Conservation (phyloP, 2,329 filamentous ascomycete genomes). For the Hortaea werneckii region DNA sequence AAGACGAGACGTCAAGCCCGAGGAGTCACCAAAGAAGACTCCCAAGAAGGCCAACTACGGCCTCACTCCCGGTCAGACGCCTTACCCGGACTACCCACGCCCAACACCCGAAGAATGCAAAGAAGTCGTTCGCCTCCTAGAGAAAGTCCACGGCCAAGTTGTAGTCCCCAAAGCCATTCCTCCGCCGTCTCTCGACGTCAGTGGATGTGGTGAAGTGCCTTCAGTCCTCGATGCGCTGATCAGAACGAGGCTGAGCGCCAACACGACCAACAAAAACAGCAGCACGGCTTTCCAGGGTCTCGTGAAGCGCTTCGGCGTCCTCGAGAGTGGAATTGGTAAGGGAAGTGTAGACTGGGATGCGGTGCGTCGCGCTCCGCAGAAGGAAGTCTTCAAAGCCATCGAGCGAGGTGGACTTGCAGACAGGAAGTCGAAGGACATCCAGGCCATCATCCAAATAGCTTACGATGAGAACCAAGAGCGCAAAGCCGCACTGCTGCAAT, state of each 20-base stretch:
- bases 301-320: slow-evolving; percentile 52
- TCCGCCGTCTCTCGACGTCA: slow-evolving; percentile 56
- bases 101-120: slow-evolving; percentile 62
- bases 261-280: slow-evolving; percentile 51
- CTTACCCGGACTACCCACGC: slow-evolving; percentile 56
- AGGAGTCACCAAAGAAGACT: slow-evolving; percentile 24
- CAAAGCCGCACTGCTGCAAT: slow-evolving; percentile 39
- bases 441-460: slow-evolving; percentile 61
- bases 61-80: slow-evolving; percentile 42
- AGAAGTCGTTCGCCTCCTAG: slow-evolving; percentile 56
- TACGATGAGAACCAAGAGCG: slow-evolving; percentile 57
- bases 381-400: slow-evolving; percentile 59
- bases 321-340: slow-evolving; percentile 53
- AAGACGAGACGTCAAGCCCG: slow-evolving; percentile 9
- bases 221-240: slow-evolving; percentile 55
- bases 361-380: slow-evolving; percentile 48
- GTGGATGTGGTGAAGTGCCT: slow-evolving; percentile 60
- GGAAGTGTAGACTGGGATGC: slow-evolving; percentile 68
- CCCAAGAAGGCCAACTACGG: slow-evolving; percentile 35
- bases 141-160: slow-evolving; percentile 55
- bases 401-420: slow-evolving; percentile 59
- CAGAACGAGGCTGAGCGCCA: slow-evolving; percentile 51
- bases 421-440: slow-evolving; percentile 64
- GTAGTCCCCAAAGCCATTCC: slow-evolving; percentile 57
- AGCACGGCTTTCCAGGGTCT: slow-evolving; percentile 57